Evolutionary conservation across 164 flowering plant species (phyloP), one percentile per base, ranked within the genome.

Genomic region (Cinnamomum chago): DNA sequence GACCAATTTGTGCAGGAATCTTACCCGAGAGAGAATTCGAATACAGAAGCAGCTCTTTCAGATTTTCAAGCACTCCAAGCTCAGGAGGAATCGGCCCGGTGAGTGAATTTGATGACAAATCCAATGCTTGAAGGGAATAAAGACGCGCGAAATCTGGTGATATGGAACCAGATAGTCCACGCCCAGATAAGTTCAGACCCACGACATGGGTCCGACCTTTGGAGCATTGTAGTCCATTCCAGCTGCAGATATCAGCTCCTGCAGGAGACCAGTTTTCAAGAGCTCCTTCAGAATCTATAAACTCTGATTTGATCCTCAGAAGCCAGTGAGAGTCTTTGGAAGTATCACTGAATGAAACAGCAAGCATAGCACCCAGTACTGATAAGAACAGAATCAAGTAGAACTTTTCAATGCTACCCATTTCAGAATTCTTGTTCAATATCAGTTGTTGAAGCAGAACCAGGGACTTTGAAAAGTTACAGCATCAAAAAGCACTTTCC

Each of bases 211-310:
- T 67, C 50, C 77, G 81, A 85, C 88, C 87, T 58, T 75, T 80
- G 17, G 96, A 86, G 81, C 98, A 94, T 66, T 80, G 79, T 2
- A 94, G 23, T 62, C 98, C 96, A 77, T 83, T 79, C 98, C 96
- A 94, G 68, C 81, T 82, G 78, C 98, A 92, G 3, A 88, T 58
- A 76, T 83, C 81, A 67, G 79, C 62, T 76, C 62, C 67, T 28
- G 79, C 35, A 30, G 35, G 64, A 70, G 92, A 90, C 97, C 97
- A 94, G 81, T 73, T 84, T 6, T 75, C 70, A 24, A 94, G 88
- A 81, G 83, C 88, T 82, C 90, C 86, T 47, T 47, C 62, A 20
- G 86, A 83, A 83, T 91, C 97, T 67, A 75, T 73, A 12, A 91
- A 84, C 73, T 84, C 75, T n/a, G 89, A 79, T 84, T 92, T 91